Base-by-base conservation (phyloP, 192 early-diverging fungal genomes). In the Physocladia obscura region DNA sequence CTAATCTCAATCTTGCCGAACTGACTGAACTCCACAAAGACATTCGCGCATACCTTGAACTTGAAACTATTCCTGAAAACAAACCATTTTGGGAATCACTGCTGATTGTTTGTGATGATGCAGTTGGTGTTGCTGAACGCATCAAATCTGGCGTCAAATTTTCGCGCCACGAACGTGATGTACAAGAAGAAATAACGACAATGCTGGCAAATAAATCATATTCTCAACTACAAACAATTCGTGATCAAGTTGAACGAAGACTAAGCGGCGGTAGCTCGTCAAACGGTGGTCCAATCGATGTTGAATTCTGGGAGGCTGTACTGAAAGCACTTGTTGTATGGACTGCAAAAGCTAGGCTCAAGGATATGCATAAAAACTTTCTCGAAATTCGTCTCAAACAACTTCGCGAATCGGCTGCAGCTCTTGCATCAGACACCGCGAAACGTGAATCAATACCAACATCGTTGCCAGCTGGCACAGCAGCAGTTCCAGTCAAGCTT, bases 231-330 rank as follows among this genome's bases (percentile, higher is more conserved):
- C 74, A 77, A 1, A 74, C 85, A 13, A 83, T 96, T 38, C 89
- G 94, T 64, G 69, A 70, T 0, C 91, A 96, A 52, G 89, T 97
- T 34, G 84, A 89, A 52, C 67, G 74, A 2, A 92, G 94, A 68
- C 77, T 98, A 29, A 71, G 72, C 8, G 80, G 77, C 22, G 91
- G 84, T 19, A 82, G 84, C 3, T 13, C 11, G n/a, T n/a, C n/a
- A n/a, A n/a, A n/a, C n/a, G n/a, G n/a, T n/a, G 82, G 75, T 8
- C 83, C 77, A 3, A 86, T 95, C 19, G 96, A 97, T 77, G 91
- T 95, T 1, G 96, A 98, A 37, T 98, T 95, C 71, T 98, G 96
- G 96, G 95, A 96, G 59, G 84, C 87, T 0, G 77, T 94, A 15
- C 74, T 95, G 57, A 84, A 86, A 34, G 86, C 85, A 40, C 67